phyloP scores from a whole-genome alignment of 805 yeast species.

The Schizosaccharomyces japonicus region DNA sequence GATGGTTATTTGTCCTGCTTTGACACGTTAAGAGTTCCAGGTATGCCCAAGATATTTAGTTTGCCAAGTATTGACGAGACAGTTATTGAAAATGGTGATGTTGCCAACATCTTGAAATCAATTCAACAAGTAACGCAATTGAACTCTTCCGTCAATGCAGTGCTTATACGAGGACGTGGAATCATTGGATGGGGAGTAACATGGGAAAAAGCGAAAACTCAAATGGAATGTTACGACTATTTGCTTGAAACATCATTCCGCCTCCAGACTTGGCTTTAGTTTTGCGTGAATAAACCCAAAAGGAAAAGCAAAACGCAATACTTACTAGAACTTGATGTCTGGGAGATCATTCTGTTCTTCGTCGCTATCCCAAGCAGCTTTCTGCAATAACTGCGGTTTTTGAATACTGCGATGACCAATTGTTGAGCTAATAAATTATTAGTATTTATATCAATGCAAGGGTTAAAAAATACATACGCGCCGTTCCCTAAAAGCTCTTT shows the following conservation, averaged over 20 bases:
- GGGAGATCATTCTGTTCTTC: no score
- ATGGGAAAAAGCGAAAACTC: constrained; percentile 64
- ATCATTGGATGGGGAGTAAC: constrained; percentile 85
- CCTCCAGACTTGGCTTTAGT: no score
- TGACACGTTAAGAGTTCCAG: constrained; percentile 65
- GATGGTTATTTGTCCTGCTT: constrained; percentile 47
- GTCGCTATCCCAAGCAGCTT: no score
- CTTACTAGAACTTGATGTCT: no score
- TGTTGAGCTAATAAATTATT: no score
- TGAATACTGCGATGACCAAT: no score
- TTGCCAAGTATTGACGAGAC: not conserved
- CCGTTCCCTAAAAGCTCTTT: no score
- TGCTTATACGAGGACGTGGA: constrained; percentile 79
- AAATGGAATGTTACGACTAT: constrained; percentile 4
- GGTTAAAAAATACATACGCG: no score
- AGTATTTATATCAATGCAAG: no score
- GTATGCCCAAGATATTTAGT: not conserved
- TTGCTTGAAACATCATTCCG: not conserved
- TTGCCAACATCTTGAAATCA: constrained; percentile 53
- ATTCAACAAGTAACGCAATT: constrained; percentile 35
- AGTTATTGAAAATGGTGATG: constrained; percentile 66
- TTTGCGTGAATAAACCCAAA: no score
- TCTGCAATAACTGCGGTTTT: no score
- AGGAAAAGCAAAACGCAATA: no score
- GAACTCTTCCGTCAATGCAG: constrained; percentile 64